Conservation (phyloP, 345 rosid species). For the Arabis hirsuta region DNA sequence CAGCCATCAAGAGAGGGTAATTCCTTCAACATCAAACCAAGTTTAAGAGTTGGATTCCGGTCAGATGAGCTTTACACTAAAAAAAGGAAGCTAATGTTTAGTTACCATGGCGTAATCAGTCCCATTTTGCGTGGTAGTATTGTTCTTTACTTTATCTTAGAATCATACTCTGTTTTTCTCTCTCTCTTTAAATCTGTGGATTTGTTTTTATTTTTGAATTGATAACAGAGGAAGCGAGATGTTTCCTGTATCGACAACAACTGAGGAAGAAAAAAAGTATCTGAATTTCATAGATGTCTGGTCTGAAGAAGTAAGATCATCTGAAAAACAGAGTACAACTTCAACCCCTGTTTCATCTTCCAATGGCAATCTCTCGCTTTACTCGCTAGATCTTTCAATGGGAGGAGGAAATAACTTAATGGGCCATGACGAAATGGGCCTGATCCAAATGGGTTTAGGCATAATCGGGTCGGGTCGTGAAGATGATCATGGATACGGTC, state of each 20-base stretch:
- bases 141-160: background rate
- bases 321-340: slow-evolving; percentile 40
- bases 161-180: slow-evolving; percentile 22
- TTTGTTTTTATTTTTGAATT: background rate
- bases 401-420: slow-evolving; percentile 53
- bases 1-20: slow-evolving; percentile 88
- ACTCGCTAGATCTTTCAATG: slow-evolving; percentile 59
- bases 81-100: background rate
- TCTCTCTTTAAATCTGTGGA: background rate
- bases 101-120: slow-evolving; percentile 86
- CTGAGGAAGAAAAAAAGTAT: slow-evolving; percentile 44
- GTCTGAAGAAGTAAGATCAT: slow-evolving; percentile 50
- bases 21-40: slow-evolving; percentile 70
- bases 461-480: slow-evolving; percentile 40
- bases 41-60: background rate
- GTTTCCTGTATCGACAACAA: slow-evolving; percentile 24
- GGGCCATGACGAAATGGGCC: slow-evolving; percentile 49
- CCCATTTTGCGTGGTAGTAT: too few species aligned
- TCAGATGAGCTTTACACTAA: background rate
- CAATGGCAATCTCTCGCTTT: slow-evolving; percentile 46
- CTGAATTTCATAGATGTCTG: slow-evolving; percentile 62
- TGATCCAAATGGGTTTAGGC: slow-evolving; percentile 49
- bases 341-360: slow-evolving; percentile 47
- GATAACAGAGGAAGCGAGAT: slow-evolving; percentile 38
- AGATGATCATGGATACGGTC: slow-evolving; percentile 35